These are phyloP conservation scores for Echites panduratus DNA, from an alignment of 257 asterid species.

Conservation along the genomic window DNA sequence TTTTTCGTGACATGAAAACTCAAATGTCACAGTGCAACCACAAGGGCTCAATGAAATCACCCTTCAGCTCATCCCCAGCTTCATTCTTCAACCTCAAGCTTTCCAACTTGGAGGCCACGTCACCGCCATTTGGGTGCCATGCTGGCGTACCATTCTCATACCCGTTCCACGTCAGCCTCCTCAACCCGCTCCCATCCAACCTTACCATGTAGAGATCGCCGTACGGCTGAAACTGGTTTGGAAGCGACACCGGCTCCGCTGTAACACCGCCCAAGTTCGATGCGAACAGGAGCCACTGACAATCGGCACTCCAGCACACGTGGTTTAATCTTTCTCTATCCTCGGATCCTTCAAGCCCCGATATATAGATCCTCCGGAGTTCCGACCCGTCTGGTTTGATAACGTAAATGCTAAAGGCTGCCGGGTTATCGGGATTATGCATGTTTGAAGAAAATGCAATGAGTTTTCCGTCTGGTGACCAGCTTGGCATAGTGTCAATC, in stretches of 20 bases:
- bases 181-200: constrained; percentile 68
- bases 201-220: constrained; percentile 67
- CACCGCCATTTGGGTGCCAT: constrained; percentile 46
- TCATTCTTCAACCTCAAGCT: constrained; percentile 18
- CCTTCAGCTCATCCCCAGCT: constrained; percentile 40
- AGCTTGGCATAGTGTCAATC: constrained; percentile 92
- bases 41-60: constrained; percentile 52
- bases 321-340: constrained; percentile 71
- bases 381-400: constrained; percentile 50
- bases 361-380: constrained; percentile 41
- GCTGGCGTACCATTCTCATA: constrained; percentile 82
- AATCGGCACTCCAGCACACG: constrained; percentile 69
- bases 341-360: constrained; percentile 33
- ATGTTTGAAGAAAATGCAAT: constrained; percentile 83
- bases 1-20: background rate
- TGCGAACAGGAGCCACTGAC: constrained; percentile 71
- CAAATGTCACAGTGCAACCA: constrained; percentile 54
- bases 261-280: constrained; percentile 67
- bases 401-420: constrained; percentile 50
- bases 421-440: constrained; percentile 43
- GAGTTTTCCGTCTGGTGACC: constrained; percentile 74
- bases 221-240: constrained; percentile 84
- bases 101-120: constrained; percentile 18
- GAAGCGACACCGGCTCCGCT: constrained; percentile 64
- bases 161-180: constrained; percentile 66